A percentile compares a stretch with the other conserved stretches of the same genome.
phyloP scores from a whole-genome alignment of 2,329 filamentous ascomycete genomes.

The Trichoderma lentiforme region DNA sequence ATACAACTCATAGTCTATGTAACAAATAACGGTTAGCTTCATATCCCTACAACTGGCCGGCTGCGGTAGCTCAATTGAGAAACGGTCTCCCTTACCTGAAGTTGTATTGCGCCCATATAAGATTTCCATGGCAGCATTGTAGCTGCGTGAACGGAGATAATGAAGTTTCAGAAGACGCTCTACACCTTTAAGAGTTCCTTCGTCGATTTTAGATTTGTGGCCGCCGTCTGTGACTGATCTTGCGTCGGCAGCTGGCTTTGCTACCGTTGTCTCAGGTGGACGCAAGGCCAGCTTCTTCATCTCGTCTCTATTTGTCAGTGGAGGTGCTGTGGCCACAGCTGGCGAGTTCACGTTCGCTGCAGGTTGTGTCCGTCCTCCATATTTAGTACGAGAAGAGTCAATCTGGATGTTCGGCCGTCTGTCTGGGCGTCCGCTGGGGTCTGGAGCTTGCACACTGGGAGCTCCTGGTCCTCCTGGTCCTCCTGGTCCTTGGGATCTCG shows the following conservation, averaged over 20 bases:
- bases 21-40: not conserved
- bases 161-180: slow-evolving; percentile 25
- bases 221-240: slow-evolving; percentile 12
- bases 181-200: slow-evolving; percentile 12
- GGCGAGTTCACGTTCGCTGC: not conserved
- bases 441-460: not conserved
- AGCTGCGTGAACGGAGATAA: slow-evolving; percentile 24
- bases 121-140: slow-evolving; percentile 25
- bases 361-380: not conserved
- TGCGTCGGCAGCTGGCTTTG: not conserved
- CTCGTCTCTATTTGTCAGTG: not conserved
- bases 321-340: not conserved
- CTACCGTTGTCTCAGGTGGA: not conserved
- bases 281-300: slow-evolving; percentile 1
- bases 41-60: too few species aligned
- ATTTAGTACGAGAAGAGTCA: slow-evolving; percentile 8
- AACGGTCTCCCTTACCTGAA: slow-evolving; percentile 5
- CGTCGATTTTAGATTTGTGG: slow-evolving; percentile 17
- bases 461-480: not conserved
- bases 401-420: not conserved
- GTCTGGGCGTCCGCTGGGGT: slow-evolving; percentile 2
- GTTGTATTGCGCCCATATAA: slow-evolving; percentile 25
- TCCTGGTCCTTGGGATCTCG: not conserved
- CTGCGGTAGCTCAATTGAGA: fast-evolving
- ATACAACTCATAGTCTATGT: slow-evolving; percentile 25